Conservation (phyloP, 345 rosid species). For the Lepidium didymum region DNA sequence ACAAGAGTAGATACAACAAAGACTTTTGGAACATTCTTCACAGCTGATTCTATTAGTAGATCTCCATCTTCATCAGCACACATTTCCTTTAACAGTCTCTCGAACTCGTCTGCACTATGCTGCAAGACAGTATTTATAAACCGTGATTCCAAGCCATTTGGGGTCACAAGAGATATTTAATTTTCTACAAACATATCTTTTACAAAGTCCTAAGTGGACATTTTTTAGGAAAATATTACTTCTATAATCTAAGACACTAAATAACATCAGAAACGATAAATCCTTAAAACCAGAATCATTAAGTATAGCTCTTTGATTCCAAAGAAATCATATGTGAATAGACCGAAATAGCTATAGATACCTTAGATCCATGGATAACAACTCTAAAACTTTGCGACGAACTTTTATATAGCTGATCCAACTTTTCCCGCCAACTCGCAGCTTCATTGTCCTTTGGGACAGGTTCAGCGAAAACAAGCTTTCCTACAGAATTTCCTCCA, state of each 20-base stretch:
- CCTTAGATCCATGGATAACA: slow-evolving; percentile 99
- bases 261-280: background rate
- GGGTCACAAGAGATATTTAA: background rate
- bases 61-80: slow-evolving; percentile 97
- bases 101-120: slow-evolving; percentile 99
- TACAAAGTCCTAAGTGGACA: background rate
- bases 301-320: background rate
- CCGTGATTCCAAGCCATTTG: slow-evolving; percentile 17
- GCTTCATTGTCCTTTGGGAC: slow-evolving; percentile 94
- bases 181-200: background rate
- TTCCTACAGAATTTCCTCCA: slow-evolving; percentile 45
- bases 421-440: slow-evolving; percentile 97
- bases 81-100: slow-evolving; percentile 94
- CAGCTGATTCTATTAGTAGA: slow-evolving; percentile 88
- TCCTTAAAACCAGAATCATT: background rate
- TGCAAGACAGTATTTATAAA: slow-evolving; percentile 48
- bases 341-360: slow-evolving; percentile 27
- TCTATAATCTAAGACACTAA: background rate
- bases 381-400: slow-evolving; percentile 98
- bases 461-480: slow-evolving; percentile 97
- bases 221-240: background rate
- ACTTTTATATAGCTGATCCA: slow-evolving; percentile 96
- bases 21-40: slow-evolving; percentile 86
- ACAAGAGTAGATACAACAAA: slow-evolving; percentile 93
- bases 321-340: background rate